Evolutionary conservation across 1,284 basidiomycete genomes (phyloP).

Genomic region (Ceratorhiza oryzae-sativae): DNA sequence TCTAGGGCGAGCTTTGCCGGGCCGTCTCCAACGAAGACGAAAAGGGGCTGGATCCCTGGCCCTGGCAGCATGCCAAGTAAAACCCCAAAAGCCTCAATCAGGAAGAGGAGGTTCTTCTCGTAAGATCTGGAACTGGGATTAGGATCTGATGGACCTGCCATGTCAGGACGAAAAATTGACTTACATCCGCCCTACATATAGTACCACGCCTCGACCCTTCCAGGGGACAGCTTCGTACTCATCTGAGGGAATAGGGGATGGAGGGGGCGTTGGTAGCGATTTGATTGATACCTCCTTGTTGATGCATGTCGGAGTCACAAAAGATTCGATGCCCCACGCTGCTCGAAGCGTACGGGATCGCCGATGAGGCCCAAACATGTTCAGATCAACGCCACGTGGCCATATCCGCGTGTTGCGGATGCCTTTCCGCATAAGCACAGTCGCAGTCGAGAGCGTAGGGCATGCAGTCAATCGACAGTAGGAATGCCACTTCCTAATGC

Average conservation of each 20-base stretch:
- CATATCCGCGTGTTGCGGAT: conserved; percentile 60
- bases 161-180: conserved; percentile 49
- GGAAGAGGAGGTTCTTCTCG: conserved; percentile 65
- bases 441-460: conserved; percentile 58
- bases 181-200: conserved; percentile 53
- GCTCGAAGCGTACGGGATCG: conserved; percentile 54
- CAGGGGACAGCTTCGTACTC: conserved; percentile 5
- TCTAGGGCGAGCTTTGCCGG: conserved; percentile 58
- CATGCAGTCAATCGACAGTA: conserved; percentile 55
- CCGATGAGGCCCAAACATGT: conserved; percentile 54
- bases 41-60: conserved; percentile 51
- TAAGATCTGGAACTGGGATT: conserved; percentile 51
- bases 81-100: conserved; percentile 57
- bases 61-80: conserved; percentile 47
- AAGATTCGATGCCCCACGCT: conserved; percentile 53
- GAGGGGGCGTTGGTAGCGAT: conserved; percentile 52
- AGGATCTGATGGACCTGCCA: neutral
- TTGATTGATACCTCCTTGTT: conserved; percentile 30
- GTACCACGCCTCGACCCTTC: conserved; percentile 49
- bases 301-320: conserved; percentile 39
- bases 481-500: conserved; percentile 25
- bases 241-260: conserved; percentile 49
- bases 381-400: conserved; percentile 58
- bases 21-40: conserved; percentile 64
- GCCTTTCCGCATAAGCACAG: conserved; percentile 56